phyloP scores from a whole-genome alignment of 192 early-diverging fungal genomes.

The Entomortierella beljakovae region DNA sequence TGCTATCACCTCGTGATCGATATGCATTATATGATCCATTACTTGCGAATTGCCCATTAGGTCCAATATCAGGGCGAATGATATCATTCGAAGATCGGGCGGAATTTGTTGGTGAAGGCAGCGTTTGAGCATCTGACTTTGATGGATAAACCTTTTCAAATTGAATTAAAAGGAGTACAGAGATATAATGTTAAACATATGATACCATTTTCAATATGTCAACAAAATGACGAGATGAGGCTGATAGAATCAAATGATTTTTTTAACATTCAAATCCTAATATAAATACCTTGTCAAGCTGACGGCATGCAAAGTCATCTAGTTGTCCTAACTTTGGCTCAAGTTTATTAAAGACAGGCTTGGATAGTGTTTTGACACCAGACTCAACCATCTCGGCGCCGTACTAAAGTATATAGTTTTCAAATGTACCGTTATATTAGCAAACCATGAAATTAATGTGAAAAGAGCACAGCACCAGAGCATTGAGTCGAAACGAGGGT shows the following conservation, averaged over 20 bases:
- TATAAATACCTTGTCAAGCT: conserved; percentile 74
- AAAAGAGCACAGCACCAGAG: conserved; percentile 3
- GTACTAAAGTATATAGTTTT: conserved; percentile 46
- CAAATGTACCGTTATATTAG: not conserved
- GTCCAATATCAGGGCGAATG: conserved; percentile 7
- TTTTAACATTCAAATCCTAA: too few species aligned
- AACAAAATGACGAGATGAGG: not conserved
- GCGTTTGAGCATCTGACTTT: conserved; percentile 31
- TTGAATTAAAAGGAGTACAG: not conserved
- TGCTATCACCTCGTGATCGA: conserved; percentile 46
- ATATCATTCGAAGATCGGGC: conserved; percentile 44
- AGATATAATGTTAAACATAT: not conserved
- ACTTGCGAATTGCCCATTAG: conserved; percentile 3
- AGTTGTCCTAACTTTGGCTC: conserved; percentile 73
- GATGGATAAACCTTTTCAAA: conserved; percentile 44
- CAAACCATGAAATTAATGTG: not conserved
- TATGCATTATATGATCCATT: conserved; percentile 37
- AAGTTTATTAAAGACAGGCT: conserved; percentile 78
- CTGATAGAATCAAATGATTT: not conserved
- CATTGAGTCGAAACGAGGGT: not conserved
- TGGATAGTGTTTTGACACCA: conserved; percentile 74
- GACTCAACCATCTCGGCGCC: conserved; percentile 84
- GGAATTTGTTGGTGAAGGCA: conserved; percentile 49
- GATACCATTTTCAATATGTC: not conserved
- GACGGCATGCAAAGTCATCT: conserved; percentile 82